Evolutionary conservation across 129 eudicot species (phyloP).

Genomic region (Logfia minima): DNA sequence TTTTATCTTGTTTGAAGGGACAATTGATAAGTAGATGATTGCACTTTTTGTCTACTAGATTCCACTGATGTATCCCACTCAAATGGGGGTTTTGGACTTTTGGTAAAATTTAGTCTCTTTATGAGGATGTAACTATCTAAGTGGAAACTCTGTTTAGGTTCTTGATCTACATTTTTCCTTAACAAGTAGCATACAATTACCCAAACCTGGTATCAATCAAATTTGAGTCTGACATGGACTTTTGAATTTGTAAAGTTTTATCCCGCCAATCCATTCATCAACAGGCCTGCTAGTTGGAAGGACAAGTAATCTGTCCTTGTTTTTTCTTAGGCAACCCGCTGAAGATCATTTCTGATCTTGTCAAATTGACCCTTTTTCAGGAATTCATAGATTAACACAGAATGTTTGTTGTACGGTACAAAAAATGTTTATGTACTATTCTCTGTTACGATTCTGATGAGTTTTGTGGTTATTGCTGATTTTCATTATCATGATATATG

Average conservation of each 20-base stretch:
- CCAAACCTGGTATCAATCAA: too few relatives aligned
- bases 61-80: neutral
- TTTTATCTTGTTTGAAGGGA: too few relatives aligned
- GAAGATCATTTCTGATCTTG: neutral
- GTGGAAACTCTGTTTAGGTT: neutral
- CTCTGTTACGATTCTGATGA: neutral
- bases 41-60: neutral
- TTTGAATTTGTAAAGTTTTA: too few relatives aligned
- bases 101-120: too few relatives aligned
- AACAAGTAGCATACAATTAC: too few relatives aligned
- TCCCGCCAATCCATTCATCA: too few relatives aligned
- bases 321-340: too few relatives aligned
- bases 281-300: too few relatives aligned
- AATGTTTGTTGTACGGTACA: neutral
- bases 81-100: too few relatives aligned
- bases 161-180: too few relatives aligned
- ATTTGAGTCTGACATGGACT: too few relatives aligned
- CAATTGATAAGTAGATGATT: neutral
- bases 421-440: neutral
- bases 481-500: neutral
- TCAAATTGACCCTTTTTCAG: neutral
- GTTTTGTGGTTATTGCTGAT: neutral
- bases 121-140: neutral
- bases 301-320: too few relatives aligned
- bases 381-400: neutral